Conservation (phyloP, 75 land plant species). For the Gnetum montanum region DNA sequence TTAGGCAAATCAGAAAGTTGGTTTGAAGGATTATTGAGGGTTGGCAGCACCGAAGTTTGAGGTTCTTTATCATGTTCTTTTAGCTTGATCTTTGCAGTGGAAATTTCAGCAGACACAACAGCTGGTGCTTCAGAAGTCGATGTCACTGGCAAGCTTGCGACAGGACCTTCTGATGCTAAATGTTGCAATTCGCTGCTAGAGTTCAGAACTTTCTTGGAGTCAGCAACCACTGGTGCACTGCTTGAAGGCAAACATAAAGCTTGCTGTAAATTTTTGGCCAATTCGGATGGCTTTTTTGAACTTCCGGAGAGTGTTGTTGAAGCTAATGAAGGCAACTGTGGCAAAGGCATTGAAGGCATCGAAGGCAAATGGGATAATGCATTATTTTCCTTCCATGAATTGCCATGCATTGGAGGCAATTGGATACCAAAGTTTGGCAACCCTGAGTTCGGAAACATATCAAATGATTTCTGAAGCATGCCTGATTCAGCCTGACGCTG, state of each 20-base stretch:
- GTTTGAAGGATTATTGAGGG: constrained; percentile 1
- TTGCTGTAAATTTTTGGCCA: constrained; percentile 4
- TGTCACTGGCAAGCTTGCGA: too few relatives aligned
- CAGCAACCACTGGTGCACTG: background rate
- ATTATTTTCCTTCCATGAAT: constrained; percentile 11
- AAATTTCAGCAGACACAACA: too few relatives aligned
- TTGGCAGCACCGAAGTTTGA: constrained; percentile 1
- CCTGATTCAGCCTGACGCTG: constrained; percentile 4
- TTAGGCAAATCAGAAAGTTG: constrained; percentile 10
- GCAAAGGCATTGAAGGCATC: background rate
- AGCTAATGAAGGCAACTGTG: background rate
- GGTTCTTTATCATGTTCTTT: constrained; percentile 6
- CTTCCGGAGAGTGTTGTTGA: background rate
- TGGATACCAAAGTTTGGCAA: constrained; percentile 14
- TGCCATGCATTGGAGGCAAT: background rate
- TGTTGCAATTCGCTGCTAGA: too few relatives aligned
- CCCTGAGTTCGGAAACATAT: constrained; percentile 13
- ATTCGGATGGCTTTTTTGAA: background rate
- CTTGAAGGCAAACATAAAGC: constrained; percentile 5
- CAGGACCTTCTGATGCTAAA: too few relatives aligned
- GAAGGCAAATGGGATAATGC: constrained; percentile 5
- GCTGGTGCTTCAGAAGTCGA: too few relatives aligned
- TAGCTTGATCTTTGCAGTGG: background rate
- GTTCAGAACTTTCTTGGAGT: constrained; percentile 1
- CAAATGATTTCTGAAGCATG: too few relatives aligned